Evolutionary conservation across 805 yeast genomes (phyloP).

Genomic region (Candida xiaguanensis): DNA sequence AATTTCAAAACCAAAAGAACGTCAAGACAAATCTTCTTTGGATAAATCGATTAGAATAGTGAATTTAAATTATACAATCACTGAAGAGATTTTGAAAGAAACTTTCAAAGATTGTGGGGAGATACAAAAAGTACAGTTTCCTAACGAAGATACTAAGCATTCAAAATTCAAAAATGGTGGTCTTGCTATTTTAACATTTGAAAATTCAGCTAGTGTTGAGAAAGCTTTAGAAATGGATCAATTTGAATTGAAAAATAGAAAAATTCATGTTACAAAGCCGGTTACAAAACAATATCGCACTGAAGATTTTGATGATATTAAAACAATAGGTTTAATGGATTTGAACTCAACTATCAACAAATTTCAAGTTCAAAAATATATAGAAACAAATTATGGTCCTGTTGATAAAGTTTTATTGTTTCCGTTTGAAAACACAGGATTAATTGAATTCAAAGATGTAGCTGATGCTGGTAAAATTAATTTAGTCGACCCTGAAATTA

Average conservation of each 20-base stretch:
- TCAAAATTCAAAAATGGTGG: constrained; percentile 49
- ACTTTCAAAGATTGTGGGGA: constrained; percentile 49
- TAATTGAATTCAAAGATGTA: constrained; percentile 43
- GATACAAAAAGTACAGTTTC: constrained; percentile 51
- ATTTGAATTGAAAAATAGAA: constrained; percentile 41
- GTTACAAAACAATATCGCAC: constrained; percentile 19
- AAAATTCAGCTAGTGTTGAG: constrained; percentile 40
- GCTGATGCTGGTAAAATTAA: constrained; percentile 49
- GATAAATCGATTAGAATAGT: constrained; percentile 49
- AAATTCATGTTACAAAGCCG: constrained; percentile 42
- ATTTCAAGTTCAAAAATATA: constrained; percentile 26
- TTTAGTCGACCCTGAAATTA: background rate
- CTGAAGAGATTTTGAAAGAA: constrained; percentile 32
- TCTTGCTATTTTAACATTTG: constrained; percentile 60
- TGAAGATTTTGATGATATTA: constrained; percentile 16
- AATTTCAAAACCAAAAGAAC: constrained; percentile 55
- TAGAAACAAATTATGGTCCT: constrained; percentile 28
- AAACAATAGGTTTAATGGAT: constrained; percentile 20
- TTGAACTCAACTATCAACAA: constrained; percentile 33
- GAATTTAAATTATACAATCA: constrained; percentile 41
- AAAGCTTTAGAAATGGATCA: constrained; percentile 43
- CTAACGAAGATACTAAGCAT: constrained; percentile 27
- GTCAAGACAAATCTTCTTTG: constrained; percentile 39
- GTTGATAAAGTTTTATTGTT: constrained; percentile 43
- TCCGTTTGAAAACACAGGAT: constrained; percentile 45